Conservation (phyloP, 2,329 filamentous ascomycete species). For the Diatrype stigma region DNA sequence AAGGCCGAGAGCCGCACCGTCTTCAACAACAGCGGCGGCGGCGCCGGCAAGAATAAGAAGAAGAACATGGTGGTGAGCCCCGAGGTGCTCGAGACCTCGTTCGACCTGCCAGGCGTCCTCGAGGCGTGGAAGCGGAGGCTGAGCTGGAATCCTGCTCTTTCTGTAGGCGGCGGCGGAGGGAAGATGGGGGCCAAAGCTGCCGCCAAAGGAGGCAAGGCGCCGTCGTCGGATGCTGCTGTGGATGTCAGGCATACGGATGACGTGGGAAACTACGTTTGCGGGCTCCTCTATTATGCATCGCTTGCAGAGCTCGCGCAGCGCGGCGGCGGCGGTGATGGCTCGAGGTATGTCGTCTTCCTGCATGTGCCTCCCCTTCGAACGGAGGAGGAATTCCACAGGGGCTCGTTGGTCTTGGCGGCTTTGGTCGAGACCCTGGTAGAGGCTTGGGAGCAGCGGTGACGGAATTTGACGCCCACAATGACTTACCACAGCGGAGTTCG, state of each 20-base stretch:
- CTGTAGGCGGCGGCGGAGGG: background rate
- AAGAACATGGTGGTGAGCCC: background rate
- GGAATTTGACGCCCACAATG: background rate
- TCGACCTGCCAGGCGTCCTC: background rate
- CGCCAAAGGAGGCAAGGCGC: background rate
- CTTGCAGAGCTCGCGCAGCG: constrained; percentile 1
- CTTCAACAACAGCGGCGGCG: too few relatives aligned
- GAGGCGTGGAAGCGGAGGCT: constrained; percentile 1
- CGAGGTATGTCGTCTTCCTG: constrained; percentile 2
- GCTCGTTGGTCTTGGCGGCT: background rate
- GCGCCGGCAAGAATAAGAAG: too few relatives aligned
- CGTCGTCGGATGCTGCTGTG: background rate
- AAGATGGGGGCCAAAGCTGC: background rate
- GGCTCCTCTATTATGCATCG: constrained; percentile 2
- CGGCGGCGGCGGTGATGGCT: background rate
- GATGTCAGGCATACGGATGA: constrained; percentile 3
- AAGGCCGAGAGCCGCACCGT: background rate
- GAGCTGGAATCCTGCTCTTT: background rate
- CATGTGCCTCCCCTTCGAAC: constrained; percentile 3
- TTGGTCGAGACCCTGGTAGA: background rate
- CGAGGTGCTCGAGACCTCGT: background rate
- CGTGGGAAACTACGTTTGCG: constrained; percentile 3
- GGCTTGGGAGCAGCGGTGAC: background rate
- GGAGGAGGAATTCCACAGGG: background rate
- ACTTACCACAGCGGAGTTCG: too few relatives aligned